Evolutionary conservation across 805 yeast species (phyloP), one percentile per base, ranked within the genome.

Genomic region (Hanseniaspora clermontiae): DNA sequence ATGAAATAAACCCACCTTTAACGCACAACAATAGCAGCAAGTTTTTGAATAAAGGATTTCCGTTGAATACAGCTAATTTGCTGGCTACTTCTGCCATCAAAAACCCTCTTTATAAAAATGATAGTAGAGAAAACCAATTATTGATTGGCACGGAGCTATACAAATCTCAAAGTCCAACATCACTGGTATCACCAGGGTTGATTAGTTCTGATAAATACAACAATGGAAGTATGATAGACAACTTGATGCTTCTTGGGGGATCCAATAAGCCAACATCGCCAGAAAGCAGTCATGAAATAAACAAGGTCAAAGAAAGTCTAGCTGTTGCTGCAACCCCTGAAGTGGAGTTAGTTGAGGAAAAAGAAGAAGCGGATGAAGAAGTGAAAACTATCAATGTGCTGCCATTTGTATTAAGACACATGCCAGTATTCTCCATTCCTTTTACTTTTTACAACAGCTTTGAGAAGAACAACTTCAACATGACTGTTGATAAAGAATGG

Each of bases 341-440:
- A 19, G 8, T 27, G 1, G 43, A 40, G 43, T 9, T 20, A 10
- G n/a, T 40, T 40, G 43, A 40, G 8, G 24, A 40, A 24, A 40
- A 49, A 7, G 32, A 14, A 4, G 43, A 37, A 14, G 49, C 19
- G 5, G 27, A 15, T 5, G 49, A 17, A 36, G 55, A 51, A 15
- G 47, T 19, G 10, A 27, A 36, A n/a, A 43, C 38, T 6, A 76
- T 86, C 6, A 84, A 82, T 60, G 82, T 82, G 68, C 66, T 84
- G 37, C 90, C 89, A 1, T 79, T 85, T 67, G 72, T 85, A 11
- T 66, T 85, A 31, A 70, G 90, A 58, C 78, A 82, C 43, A 77
- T 83, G 58, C 82, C 87, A 19, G 71, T 82, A 0, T 72, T 76
- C 46, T 76, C 85, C 0, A 79, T 85, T 11, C 91, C 95, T 0